Base-by-base conservation (phyloP, 2,329 filamentous ascomycete species). In the Aspergillus ustus region DNA sequence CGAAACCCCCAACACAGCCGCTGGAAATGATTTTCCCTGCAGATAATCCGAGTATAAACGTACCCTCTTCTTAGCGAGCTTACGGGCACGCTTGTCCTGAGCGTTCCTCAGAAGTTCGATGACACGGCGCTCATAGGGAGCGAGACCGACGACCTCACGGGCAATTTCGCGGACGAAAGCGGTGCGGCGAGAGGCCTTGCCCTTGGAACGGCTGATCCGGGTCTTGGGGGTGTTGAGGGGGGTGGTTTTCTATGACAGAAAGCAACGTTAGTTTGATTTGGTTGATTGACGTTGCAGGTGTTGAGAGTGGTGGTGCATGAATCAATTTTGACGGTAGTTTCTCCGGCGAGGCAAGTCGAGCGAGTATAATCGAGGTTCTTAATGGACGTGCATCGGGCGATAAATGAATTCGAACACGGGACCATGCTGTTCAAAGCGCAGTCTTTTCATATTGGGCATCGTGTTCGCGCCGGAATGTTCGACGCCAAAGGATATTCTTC, bases 21-120 rank as follows among this genome's bases (percentile, higher is more conserved):
- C 37, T 50, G n/a, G 25, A 25, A 8, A 40, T 17, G n/a, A 3
- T 20, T n/a, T 6, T 3, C 28, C 7, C 34, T 28, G 22, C 44
- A 15, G 19, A 34, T 37, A 55, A 60, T 31, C 61, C 40, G 28
- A 50, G n/a, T 31, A 13, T 59, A 60, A 63, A 87, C 90, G 73
- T 88, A 94, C 91, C 83, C 94, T 90, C 91, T 96, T 97, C 93
- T 98, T 98, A 78, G 94, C 94, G 78, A 97, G 91, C 90, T 97
- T 97, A 76, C 94, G 89, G 78, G 94, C 94, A 84, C 94, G 92
- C 92, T 98, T 98, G 85, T 99, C 95, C 87, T 96, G 96, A 86
- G 88, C 90, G 91, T 99, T 99, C 78, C 95, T 92, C 84, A 99
- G 91, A 81, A 99, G 86, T 89, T 99, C 95, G 80, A 99, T 96